A percentile compares a stretch with the other conserved stretches of the same genome.
Evolutionary conservation across 1,139 yeast species (phyloP).

Genomic region (Taiozyma sp.): DNA sequence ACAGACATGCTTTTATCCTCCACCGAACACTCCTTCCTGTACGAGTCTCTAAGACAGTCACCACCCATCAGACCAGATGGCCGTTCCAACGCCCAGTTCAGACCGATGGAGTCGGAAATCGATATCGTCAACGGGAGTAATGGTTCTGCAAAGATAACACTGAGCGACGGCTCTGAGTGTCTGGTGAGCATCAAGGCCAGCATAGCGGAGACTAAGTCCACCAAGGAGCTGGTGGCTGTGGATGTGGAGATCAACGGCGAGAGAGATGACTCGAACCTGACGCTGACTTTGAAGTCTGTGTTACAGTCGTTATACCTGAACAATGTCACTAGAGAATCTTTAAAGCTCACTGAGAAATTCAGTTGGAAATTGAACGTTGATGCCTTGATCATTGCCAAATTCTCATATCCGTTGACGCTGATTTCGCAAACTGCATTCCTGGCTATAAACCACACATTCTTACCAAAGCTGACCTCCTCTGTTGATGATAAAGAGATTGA

Average conservation of each 20-base stretch:
- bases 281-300: constrained; percentile 49
- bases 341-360: constrained; percentile 66
- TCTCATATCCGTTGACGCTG: constrained; percentile 69
- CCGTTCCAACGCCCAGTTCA: constrained; percentile 61
- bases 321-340: constrained; percentile 29
- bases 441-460: constrained; percentile 70
- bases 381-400: constrained; percentile 64
- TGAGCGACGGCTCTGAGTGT: constrained; percentile 89
- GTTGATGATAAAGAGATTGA: constrained; percentile 50
- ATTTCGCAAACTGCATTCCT: constrained; percentile 74
- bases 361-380: constrained; percentile 75
- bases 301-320: constrained; percentile 24
- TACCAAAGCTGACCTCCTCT: constrained; percentile 70
- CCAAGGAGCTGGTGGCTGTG: constrained; percentile 50
- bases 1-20: constrained; percentile 62
- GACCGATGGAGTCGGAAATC: constrained; percentile 81
- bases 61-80: constrained; percentile 84
- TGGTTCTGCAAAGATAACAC: constrained; percentile 84
- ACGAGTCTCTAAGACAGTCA: constrained; percentile 57
- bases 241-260: constrained; percentile 73
- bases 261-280: constrained; percentile 64
- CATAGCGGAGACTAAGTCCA: constrained; percentile 53
- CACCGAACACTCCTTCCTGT: constrained; percentile 77
- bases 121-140: constrained; percentile 81
- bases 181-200: constrained; percentile 84